Evolutionary conservation across 2,329 filamentous ascomycete species (phyloP), one percentile per base, ranked within the genome.

Genomic region (Amphichorda felina): DNA sequence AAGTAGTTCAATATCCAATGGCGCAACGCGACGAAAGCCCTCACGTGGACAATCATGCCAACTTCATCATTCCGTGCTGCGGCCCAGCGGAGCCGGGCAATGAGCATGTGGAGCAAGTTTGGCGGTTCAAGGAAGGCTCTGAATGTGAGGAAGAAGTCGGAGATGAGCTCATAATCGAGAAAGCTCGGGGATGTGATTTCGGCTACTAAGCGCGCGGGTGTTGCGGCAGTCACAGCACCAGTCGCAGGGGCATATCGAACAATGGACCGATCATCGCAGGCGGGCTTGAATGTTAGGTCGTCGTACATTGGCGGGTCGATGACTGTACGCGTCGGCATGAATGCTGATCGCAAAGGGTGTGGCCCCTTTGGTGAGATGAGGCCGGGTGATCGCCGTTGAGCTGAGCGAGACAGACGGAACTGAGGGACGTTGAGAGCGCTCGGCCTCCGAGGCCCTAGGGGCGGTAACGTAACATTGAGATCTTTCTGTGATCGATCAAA

Each of bases 1-100:
- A 96, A 98, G 57, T 98, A 98, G 55, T 98, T 98, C 42, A 98
- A 61, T 38, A 96, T 88, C 91, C 91, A 98, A 57, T 98, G 91
- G 38, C 91, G 78, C 30, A 96, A 69, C 7, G 91, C 91, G 18
- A 95, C 91, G 61, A 96, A 98, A 0, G 88, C 93, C 29, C 91
- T 76, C 13, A 98, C 93, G 34, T 89, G 77, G n/a, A 95, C 91
- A 35, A 98, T 85, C 51, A 87, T 83, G 27, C 91, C 91, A 38
- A 79, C 77, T 53, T 95, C 86, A 51, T 94, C 85, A 32, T 72
- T 64, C 37, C 84, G 74, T 33, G 73, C 74, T 33, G 95, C 68
- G 1, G 91, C 87, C 91, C 91, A 98, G 45, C 79, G 71, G 35
- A 98, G 61, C 14, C 91, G 76, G 2, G 88, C 81, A 42, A 96